phyloP scores from a whole-genome alignment of 1,139 yeast genomes.

The Hyphopichia pseudoburtonii region DNA sequence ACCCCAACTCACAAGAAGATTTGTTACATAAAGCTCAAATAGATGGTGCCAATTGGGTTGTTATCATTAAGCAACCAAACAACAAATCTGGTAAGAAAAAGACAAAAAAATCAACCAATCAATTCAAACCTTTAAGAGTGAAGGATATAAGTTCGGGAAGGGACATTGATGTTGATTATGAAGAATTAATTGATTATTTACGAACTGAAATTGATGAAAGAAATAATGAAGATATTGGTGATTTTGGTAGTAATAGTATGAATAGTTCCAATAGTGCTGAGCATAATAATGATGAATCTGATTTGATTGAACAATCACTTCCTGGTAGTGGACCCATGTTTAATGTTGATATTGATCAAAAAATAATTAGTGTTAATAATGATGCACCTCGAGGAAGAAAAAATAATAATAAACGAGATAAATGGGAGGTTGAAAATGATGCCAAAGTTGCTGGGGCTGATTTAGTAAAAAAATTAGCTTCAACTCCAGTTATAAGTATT shows the following conservation, averaged over 20 bases:
- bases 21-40: slow-evolving; percentile 59
- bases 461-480: slow-evolving; percentile 53
- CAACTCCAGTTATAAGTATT: slow-evolving; percentile 70
- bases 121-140: slow-evolving; percentile 71
- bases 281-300: slow-evolving; percentile 18
- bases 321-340: slow-evolving; percentile 25
- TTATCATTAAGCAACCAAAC: slow-evolving; percentile 63
- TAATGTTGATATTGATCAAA: slow-evolving; percentile 51
- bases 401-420: slow-evolving; percentile 66
- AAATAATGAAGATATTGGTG: slow-evolving; percentile 14
- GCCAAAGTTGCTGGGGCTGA: slow-evolving; percentile 61
- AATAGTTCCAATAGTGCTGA: background rate
- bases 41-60: slow-evolving; percentile 75
- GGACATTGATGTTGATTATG: slow-evolving; percentile 71
- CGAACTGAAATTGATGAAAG: slow-evolving; percentile 41
- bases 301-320: slow-evolving; percentile 5
- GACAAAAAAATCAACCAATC: slow-evolving; percentile 32
- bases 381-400: slow-evolving; percentile 73
- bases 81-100: slow-evolving; percentile 27
- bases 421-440: slow-evolving; percentile 77
- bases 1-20: slow-evolving; percentile 61
- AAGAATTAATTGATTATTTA: slow-evolving; percentile 58
- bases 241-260: background rate
- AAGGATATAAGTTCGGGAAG: slow-evolving; percentile 57
- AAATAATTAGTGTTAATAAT: slow-evolving; percentile 61